Evolutionary conservation across 2,329 filamentous ascomycete genomes (phyloP), one percentile per base, ranked within the genome.

Genomic region (Zymoseptoria passerinii): DNA sequence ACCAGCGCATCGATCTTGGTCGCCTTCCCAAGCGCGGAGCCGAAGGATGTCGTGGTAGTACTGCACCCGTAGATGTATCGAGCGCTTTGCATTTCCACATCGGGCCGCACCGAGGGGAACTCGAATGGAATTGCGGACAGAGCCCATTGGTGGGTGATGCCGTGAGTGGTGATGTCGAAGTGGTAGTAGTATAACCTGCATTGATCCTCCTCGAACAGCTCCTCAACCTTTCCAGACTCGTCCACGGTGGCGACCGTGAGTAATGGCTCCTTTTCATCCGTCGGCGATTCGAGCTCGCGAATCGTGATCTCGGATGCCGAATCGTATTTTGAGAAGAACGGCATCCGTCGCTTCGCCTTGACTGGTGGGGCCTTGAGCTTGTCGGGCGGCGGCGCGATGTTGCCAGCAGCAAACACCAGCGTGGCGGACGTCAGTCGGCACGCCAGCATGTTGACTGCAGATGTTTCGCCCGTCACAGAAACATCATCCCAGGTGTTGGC

Each of bases 141-240:
- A 0, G 83, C 84, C 75, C 84, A 88, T 64, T 89, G 83, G 52
- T 85, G 78, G 0, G 75, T 76, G 49, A 88, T 86, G 13, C 56
- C 49, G 19, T 57, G 58, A 2, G 65, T 0, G 65, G 52, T 27
- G 1, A 87, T 70, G 1, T 76, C 73, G 65, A 89, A 88, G 44
- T 78, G 77, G 67, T 87, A 88, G 66, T 88, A 88, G 70, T 88
- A 89, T 0, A 89, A 75, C 4, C 85, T 79, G 59, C 85, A 89
- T 69, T 89, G 83, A 51, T 86, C 83, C 62, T 84, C 80, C 61
- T 87, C 84, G 1, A 71, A 71, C 19, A 63, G 57, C 19, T 65
- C 64, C 7, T 61, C 58, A 28, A 52, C 58, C 13, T 58, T 54
- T 52, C 57, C 28, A 7, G 57, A 48, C 1, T 59, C 50, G 19